Evolutionary conservation across 2,329 filamentous ascomycete species (phyloP).

Genomic region (Colletotrichum ledebouriae): DNA sequence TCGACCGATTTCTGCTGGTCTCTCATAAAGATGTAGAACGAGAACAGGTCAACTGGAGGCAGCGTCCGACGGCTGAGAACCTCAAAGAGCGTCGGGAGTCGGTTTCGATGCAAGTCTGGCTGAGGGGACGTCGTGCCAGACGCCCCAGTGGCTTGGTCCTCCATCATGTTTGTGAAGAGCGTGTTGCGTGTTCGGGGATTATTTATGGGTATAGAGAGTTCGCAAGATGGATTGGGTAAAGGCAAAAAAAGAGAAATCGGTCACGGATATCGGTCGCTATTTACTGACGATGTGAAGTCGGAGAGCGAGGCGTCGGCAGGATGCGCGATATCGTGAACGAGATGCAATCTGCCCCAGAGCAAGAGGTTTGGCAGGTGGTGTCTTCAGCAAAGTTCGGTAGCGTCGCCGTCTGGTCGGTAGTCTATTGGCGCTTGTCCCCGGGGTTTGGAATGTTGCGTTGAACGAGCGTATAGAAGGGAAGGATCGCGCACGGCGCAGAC

Average conservation of each 20-base stretch:
- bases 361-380: conserved; percentile 30
- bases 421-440: conserved; percentile 14
- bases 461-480: conserved; percentile 40
- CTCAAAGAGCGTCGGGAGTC: conserved; percentile 94
- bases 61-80: conserved; percentile 94
- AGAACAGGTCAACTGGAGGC: conserved; percentile 95
- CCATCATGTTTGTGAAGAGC: conserved; percentile 50
- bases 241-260: conserved; percentile 8
- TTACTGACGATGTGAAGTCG: conserved; percentile 19
- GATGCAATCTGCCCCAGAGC: conserved; percentile 23
- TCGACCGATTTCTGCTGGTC: conserved; percentile 98
- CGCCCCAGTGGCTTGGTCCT: conserved; percentile 47
- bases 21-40: conserved; percentile 99
- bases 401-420: conserved; percentile 18
- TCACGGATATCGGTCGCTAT: background rate
- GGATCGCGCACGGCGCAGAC: conserved; percentile 41
- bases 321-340: conserved; percentile 32
- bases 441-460: conserved; percentile 19
- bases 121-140: conserved; percentile 64
- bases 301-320: conserved; percentile 26
- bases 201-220: background rate
- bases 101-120: conserved; percentile 77
- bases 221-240: background rate
- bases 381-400: conserved; percentile 23
- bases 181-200: background rate